Evolutionary conservation across 2,329 filamentous ascomycete species (phyloP).

Genomic region (Cryoendolithus antarcticus): DNA sequence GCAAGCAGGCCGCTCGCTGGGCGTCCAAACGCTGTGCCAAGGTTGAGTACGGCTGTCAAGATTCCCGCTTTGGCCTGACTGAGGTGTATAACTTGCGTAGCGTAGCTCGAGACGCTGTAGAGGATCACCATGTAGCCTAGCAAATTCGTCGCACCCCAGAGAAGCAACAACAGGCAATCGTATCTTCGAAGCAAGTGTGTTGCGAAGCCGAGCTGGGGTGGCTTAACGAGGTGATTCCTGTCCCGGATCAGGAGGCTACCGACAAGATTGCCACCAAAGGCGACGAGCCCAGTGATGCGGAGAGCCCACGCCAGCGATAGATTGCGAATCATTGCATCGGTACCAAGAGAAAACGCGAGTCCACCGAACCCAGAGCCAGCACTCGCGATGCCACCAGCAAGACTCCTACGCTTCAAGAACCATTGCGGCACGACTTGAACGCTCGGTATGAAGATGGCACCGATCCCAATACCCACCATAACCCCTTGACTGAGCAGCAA

Average conservation of each 20-base stretch:
- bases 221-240: slow-evolving; percentile 20
- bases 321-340: slow-evolving; percentile 25
- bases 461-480: slow-evolving; percentile 28
- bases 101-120: slow-evolving; percentile 37
- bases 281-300: slow-evolving; percentile 25
- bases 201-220: slow-evolving; percentile 25
- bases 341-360: slow-evolving; percentile 24
- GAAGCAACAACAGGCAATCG: slow-evolving; percentile 24
- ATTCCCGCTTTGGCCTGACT: slow-evolving; percentile 26
- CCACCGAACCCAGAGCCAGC: slow-evolving; percentile 32
- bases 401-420: slow-evolving; percentile 27
- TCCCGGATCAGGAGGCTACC: slow-evolving; percentile 20
- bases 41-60: slow-evolving; percentile 33
- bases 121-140: slow-evolving; percentile 38
- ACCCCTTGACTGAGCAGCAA: slow-evolving; percentile 31
- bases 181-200: slow-evolving; percentile 20
- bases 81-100: slow-evolving; percentile 29
- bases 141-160: slow-evolving; percentile 34
- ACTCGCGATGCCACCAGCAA: slow-evolving; percentile 30
- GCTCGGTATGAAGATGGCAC: slow-evolving; percentile 29
- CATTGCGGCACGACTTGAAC: slow-evolving; percentile 29
- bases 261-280: slow-evolving; percentile 17
- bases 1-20: slow-evolving; percentile 34
- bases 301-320: slow-evolving; percentile 31
- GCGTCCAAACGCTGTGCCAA: slow-evolving; percentile 36